Evolutionary conservation across 306 rosid species (phyloP).

Genomic region (Pterocarpus santalinus): DNA sequence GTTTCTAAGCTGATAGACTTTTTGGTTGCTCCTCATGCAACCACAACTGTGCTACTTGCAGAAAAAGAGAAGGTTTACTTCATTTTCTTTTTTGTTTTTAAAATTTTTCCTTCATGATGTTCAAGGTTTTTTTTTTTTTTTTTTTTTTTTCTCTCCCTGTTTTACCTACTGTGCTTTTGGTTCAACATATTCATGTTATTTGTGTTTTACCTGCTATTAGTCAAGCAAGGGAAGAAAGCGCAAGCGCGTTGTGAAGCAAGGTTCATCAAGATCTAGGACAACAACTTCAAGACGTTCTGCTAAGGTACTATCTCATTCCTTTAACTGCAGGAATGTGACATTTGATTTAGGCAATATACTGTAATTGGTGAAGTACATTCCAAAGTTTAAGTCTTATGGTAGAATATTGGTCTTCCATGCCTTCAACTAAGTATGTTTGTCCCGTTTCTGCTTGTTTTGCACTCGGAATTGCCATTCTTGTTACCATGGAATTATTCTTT

Average conservation of each 20-base stretch:
- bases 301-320: slow-evolving; percentile 66
- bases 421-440: not conserved
- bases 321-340: slow-evolving; percentile 17
- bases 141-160: not conserved
- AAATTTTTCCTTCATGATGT: not conserved
- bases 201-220: slow-evolving; percentile 51
- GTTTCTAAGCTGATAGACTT: slow-evolving; percentile 80
- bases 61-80: slow-evolving; percentile 80
- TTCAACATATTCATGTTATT: slow-evolving; percentile 32
- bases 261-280: slow-evolving; percentile 67
- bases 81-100: slow-evolving; percentile 23
- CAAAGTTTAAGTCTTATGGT: not conserved
- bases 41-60: slow-evolving; percentile 71
- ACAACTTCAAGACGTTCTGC: slow-evolving; percentile 65
- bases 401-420: not conserved
- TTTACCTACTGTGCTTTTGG: not conserved
- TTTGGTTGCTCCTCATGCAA: slow-evolving; percentile 87
- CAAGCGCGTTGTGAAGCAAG: slow-evolving; percentile 64
- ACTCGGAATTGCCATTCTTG: not conserved
- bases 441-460: slow-evolving; percentile 25
- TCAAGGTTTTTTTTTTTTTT: not conserved
- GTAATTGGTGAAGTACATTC: not conserved
- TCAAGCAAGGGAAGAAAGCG: slow-evolving; percentile 79
- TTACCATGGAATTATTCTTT: not conserved
- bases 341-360: slow-evolving; percentile 34